phyloP scores from a whole-genome alignment of 345 rosid species.

The Dimocarpus longan region DNA sequence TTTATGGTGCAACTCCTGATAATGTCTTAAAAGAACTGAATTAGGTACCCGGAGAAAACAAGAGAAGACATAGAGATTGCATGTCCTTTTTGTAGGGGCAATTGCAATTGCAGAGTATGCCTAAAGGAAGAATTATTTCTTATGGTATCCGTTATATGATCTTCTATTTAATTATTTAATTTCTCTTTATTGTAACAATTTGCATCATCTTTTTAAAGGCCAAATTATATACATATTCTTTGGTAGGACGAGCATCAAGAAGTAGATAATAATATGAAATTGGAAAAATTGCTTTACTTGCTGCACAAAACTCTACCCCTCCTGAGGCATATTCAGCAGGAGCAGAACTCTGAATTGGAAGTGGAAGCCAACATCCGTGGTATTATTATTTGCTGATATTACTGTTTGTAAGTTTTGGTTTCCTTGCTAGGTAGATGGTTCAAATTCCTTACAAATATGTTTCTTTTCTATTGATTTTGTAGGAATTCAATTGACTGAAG shows the following conservation, averaged over 20 bases:
- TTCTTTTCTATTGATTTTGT: slow-evolving; percentile 14
- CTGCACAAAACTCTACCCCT: slow-evolving; percentile 47
- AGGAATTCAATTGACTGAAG: slow-evolving; percentile 45
- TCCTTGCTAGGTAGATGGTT: slow-evolving; percentile 11
- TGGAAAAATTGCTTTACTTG: slow-evolving; percentile 47
- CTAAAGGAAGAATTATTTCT: slow-evolving; percentile 38
- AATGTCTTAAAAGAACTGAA: slow-evolving; percentile 22
- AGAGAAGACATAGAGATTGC: slow-evolving; percentile 41
- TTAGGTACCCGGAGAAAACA: slow-evolving; percentile 54
- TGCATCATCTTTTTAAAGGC: slow-evolving; percentile 13
- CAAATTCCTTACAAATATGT: slow-evolving; percentile 10
- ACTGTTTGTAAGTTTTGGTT: slow-evolving; percentile 8
- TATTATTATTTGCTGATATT: slow-evolving; percentile 20
- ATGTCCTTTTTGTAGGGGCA: slow-evolving; percentile 58
- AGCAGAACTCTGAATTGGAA: slow-evolving; percentile 47
- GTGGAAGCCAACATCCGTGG: slow-evolving; percentile 42
- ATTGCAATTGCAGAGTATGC: slow-evolving; percentile 61
- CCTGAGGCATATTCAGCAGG: slow-evolving; percentile 46
- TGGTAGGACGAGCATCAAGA: slow-evolving; percentile 36
- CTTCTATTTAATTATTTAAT: not conserved
- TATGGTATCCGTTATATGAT: slow-evolving; percentile 31
- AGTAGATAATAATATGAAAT: slow-evolving; percentile 30
- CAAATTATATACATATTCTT: slow-evolving; percentile 17
- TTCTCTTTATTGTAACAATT: slow-evolving; percentile 11
- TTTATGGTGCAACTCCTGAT: slow-evolving; percentile 20